Evolutionary conservation across 1,139 yeast genomes (phyloP).

Genomic region (Taiozyma onychis): DNA sequence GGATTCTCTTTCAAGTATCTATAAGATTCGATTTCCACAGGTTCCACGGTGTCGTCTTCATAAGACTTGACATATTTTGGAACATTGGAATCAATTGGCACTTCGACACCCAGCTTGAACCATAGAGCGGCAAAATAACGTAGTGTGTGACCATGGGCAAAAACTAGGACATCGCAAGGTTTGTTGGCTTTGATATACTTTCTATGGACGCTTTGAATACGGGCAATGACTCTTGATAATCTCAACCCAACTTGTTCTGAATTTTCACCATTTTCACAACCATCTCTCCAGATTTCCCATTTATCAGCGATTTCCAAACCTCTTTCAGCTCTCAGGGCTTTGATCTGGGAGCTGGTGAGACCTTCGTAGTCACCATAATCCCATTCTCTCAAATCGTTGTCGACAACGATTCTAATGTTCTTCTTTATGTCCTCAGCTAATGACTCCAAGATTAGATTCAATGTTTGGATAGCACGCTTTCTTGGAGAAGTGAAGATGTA

Average conservation of each 20-base stretch:
- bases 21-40: slow-evolving; percentile 25
- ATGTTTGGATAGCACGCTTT: slow-evolving; percentile 69
- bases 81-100: slow-evolving; percentile 15
- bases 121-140: slow-evolving; percentile 88
- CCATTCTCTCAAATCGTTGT: slow-evolving; percentile 84
- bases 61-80: slow-evolving; percentile 20
- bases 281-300: slow-evolving; percentile 93
- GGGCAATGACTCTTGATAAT: slow-evolving; percentile 60
- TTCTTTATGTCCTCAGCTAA: slow-evolving; percentile 44
- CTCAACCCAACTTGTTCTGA: slow-evolving; percentile 60
- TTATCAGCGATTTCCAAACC: slow-evolving; percentile 51
- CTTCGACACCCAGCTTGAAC: slow-evolving; percentile 41
- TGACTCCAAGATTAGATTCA: slow-evolving; percentile 46
- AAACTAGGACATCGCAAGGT: slow-evolving; percentile 69
- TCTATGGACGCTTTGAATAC: slow-evolving; percentile 57
- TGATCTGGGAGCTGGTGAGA: slow-evolving; percentile 59
- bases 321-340: slow-evolving; percentile 47
- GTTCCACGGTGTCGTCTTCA: slow-evolving; percentile 28
- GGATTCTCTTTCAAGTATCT: slow-evolving; percentile 50
- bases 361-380: slow-evolving; percentile 97
- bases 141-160: slow-evolving; percentile 91
- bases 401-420: slow-evolving; percentile 43
- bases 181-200: slow-evolving; percentile 48
- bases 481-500: slow-evolving; percentile 77
- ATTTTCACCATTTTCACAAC: slow-evolving; percentile 87